Conservation (phyloP, 176 grass and related monocot genomes). For the Stipa capillata region DNA sequence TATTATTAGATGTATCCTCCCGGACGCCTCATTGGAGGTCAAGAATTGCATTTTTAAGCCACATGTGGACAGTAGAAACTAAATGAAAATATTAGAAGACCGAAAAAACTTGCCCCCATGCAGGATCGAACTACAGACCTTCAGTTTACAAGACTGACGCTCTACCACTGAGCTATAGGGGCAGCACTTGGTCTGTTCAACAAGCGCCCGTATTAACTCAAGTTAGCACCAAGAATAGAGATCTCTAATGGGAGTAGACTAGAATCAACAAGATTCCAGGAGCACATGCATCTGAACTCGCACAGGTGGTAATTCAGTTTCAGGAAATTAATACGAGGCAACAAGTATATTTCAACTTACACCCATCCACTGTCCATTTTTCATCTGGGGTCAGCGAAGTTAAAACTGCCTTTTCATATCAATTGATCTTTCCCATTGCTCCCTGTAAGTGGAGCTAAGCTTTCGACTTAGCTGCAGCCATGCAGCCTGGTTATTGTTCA, state of each 20-base stretch:
- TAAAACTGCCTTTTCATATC: background rate
- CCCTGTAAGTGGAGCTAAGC: background rate
- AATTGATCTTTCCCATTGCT: no score
- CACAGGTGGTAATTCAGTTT: no score
- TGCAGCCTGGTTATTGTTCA: background rate
- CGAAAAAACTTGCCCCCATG: constrained; percentile 61
- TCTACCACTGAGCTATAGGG: constrained; percentile 99
- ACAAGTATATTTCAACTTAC: no score
- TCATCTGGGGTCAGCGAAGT: background rate
- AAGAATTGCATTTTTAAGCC: background rate
- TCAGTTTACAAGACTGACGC: constrained; percentile 99
- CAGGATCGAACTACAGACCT: constrained; percentile 99
- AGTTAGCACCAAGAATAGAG: background rate
- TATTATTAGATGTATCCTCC: no score
- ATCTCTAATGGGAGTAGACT: no score
- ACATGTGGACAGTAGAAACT: background rate
- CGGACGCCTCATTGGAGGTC: background rate
- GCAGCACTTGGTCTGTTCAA: no score
- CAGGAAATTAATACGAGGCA: no score
- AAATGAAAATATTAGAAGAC: background rate
- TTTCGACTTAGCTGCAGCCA: background rate
- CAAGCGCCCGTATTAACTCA: no score
- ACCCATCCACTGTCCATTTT: no score
- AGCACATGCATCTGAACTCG: background rate
- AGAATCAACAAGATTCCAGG: background rate